Percentiles rank a stretch among this genome's conserved stretches.
Evolutionary conservation across 1,139 yeast species (phyloP).

Genomic region (Geotrichum phurueaensis): DNA sequence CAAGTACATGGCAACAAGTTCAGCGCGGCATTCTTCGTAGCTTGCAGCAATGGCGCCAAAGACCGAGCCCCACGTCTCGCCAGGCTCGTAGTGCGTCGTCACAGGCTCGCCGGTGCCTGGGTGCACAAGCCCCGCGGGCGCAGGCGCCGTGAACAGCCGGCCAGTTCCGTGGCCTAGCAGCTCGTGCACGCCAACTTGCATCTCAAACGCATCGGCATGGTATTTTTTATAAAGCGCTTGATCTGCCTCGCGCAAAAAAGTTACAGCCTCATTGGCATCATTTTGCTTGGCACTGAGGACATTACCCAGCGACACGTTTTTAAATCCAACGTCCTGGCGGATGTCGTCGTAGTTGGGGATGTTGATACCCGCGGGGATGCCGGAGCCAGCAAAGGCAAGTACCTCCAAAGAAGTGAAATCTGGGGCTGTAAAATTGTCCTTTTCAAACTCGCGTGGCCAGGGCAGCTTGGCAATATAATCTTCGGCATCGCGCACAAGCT

Average conservation of each 20-base stretch:
- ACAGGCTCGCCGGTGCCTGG: slow-evolving; percentile 51
- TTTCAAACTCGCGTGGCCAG: slow-evolving; percentile 70
- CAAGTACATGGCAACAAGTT: slow-evolving; percentile 76
- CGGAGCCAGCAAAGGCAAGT: slow-evolving; percentile 80
- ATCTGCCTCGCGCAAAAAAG: slow-evolving; percentile 53
- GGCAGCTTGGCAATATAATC: slow-evolving; percentile 64
- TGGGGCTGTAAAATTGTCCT: slow-evolving; percentile 79
- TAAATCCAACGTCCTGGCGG: slow-evolving; percentile 74
- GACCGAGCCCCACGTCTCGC: slow-evolving; percentile 84
- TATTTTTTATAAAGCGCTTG: slow-evolving; percentile 59
- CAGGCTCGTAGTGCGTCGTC: slow-evolving; percentile 71
- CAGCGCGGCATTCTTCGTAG: slow-evolving; percentile 90
- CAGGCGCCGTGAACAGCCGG: slow-evolving; percentile 56
- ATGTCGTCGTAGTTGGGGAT: slow-evolving; percentile 90
- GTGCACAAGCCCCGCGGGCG: not conserved
- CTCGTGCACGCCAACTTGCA: slow-evolving; percentile 89
- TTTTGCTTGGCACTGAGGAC: slow-evolving; percentile 60
- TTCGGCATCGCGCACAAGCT: slow-evolving; percentile 63
- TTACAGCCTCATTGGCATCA: slow-evolving; percentile 61
- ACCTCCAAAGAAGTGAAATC: slow-evolving; percentile 89
- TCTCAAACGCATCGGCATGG: slow-evolving; percentile 80
- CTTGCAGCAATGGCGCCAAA: slow-evolving; percentile 87
- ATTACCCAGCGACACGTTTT: slow-evolving; percentile 83
- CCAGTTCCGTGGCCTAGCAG: slow-evolving; percentile 91
- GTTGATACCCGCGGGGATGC: slow-evolving; percentile 88